Evolutionary conservation across 2,329 filamentous ascomycete genomes (phyloP), one percentile per base, ranked within the genome.

Genomic region (Scedosporium apiospermum): DNA sequence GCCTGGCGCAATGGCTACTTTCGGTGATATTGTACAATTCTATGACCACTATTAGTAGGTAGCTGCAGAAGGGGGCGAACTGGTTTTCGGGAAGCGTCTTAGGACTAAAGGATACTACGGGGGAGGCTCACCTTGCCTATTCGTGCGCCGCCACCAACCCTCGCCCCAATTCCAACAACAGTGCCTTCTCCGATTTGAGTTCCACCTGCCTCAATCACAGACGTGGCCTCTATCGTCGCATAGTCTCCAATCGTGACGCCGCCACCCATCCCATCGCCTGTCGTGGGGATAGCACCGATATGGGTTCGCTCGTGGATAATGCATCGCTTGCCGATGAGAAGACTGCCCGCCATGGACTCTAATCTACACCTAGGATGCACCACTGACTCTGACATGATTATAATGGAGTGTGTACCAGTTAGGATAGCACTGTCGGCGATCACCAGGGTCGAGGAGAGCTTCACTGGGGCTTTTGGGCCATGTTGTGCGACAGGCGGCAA

Each of bases 311-410:
- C 95, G 67, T 89, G 86, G 53, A 98, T 81, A 57, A 96, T 89
- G 69, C 90, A 95, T 61, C 88, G 86, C 64, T 90, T 86, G 27
- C 93, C 92, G 64, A 96, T 84, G 30, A 87, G 86, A 67, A 98
- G 86, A 53, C 91, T 88, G 4, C 91, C 91, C 60, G 88, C 81
- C 63, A 86, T 86, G 7, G 93, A 88, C 69, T 92, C 89, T 63
- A 97, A 82, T 65, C 88, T 86, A 16, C 88, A 85, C 58, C 93
- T 90, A 1, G 95, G 93, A 70, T 98, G 93, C n/a, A 99, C 77
- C 6, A 97, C 84, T 3, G 86, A 88, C 70, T 91, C 87, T 26
- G 89, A 82, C 63, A 88, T 88, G 65, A 98, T 86, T 55, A 85
- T 88, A 66, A 99, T 90, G 1, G 86, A 87, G 71, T 96, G 83